These are phyloP conservation scores for Didymella exigua DNA, from an alignment of 2,329 filamentous ascomycete genomes.

Conservation along the genomic window DNA sequence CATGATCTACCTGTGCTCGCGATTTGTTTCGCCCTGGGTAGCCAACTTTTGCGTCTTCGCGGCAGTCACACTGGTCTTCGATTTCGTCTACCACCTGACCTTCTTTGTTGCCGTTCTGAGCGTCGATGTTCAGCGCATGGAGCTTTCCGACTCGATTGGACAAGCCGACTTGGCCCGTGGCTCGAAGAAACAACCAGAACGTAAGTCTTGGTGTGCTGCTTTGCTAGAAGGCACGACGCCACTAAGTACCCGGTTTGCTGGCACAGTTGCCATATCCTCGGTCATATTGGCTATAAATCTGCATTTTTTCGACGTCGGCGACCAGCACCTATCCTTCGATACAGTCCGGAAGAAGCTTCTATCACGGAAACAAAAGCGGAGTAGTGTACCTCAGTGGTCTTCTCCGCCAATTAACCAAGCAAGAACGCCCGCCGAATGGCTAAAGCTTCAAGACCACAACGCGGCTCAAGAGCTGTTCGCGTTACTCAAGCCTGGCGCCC, in stretches of 20 bases:
- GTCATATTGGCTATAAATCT: slow-evolving; percentile 76
- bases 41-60: slow-evolving; percentile 78
- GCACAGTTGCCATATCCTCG: slow-evolving; percentile 72
- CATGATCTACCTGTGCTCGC: slow-evolving; percentile 69
- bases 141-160: slow-evolving; percentile 73
- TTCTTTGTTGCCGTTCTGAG: slow-evolving; percentile 81
- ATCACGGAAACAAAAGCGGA: slow-evolving; percentile 29
- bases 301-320: slow-evolving; percentile 73
- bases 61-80: slow-evolving; percentile 74
- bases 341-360: slow-evolving; percentile 29
- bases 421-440: slow-evolving; percentile 76
- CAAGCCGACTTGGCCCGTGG: slow-evolving; percentile 42
- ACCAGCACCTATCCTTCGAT: slow-evolving; percentile 38
- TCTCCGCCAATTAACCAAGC: slow-evolving; percentile 73
- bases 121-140: slow-evolving; percentile 76
- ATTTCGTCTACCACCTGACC: slow-evolving; percentile 78
- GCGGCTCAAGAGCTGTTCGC: slow-evolving; percentile 77
- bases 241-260: slow-evolving; percentile 74
- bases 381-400: slow-evolving; percentile 22
- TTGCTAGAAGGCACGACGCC: slow-evolving; percentile 69
- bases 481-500: slow-evolving; percentile 72
- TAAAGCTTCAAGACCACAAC: slow-evolving; percentile 77
- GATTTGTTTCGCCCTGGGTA: slow-evolving; percentile 70
- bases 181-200: slow-evolving; percentile 52
- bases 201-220: slow-evolving; percentile 64